phyloP scores from a whole-genome alignment of 345 rosid genomes.

The Citrus australasica region DNA sequence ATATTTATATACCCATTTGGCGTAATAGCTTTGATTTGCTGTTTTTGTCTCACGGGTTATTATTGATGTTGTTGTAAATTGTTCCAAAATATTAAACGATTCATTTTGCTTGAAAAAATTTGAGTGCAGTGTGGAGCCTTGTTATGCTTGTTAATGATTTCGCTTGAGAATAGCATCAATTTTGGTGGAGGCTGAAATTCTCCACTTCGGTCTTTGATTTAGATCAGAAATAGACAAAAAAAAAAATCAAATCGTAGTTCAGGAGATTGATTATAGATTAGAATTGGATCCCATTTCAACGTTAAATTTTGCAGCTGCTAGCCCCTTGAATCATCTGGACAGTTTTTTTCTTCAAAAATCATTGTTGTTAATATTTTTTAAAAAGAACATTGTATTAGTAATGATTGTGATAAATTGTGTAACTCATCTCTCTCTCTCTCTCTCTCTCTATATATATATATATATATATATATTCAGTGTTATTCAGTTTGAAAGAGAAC shows the following conservation, averaged over 20 bases:
- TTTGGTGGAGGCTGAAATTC: neutral
- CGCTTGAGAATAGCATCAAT: neutral
- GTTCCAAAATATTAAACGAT: too few species aligned
- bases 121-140: neutral
- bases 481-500: constrained; percentile 69
- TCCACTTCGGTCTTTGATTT: neutral
- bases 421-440: constrained; percentile 2
- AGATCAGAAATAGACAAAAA: neutral
- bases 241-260: neutral
- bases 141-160: neutral
- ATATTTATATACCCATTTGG: neutral
- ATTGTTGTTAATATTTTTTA: neutral
- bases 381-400: neutral
- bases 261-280: neutral
- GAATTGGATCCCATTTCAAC: neutral
- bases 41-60: neutral
- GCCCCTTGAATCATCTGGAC: neutral
- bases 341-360: neutral
- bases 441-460: neutral
- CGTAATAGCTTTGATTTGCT: neutral
- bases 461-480: constrained; percentile 36
- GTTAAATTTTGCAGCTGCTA: neutral
- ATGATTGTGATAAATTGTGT: neutral
- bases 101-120: neutral
- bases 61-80: too few species aligned